Evolutionary conservation across 1,284 basidiomycete genomes (phyloP).

Genomic region (Amylostereum areolatum): DNA sequence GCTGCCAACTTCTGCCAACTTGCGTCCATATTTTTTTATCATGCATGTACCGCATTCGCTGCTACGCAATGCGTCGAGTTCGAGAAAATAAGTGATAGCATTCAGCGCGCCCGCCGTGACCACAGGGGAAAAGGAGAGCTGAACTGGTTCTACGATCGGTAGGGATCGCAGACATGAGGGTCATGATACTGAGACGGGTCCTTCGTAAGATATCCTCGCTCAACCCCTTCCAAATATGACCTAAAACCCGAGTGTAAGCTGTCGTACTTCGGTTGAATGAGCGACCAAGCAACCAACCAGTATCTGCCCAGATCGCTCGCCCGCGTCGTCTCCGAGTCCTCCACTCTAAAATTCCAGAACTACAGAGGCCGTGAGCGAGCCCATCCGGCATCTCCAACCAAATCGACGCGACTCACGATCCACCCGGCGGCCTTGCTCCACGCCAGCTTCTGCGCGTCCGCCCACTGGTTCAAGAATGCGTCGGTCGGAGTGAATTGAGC

Average conservation of each 20-base stretch:
- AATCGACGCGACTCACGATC: constrained; percentile 43
- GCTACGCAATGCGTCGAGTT: neutral
- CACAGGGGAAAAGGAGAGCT: neutral
- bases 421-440: constrained; percentile 63
- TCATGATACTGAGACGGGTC: constrained; percentile 54
- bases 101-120: neutral
- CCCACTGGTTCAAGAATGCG: constrained; percentile 61
- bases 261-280: neutral
- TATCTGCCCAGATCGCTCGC: constrained; percentile 47
- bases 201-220: constrained; percentile 52
- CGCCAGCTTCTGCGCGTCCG: constrained; percentile 71
- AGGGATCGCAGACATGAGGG: constrained; percentile 55
- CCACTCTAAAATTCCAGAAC: constrained; percentile 79
- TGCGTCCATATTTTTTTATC: no score
- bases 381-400: neutral
- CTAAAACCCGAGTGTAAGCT: constrained; percentile 26
- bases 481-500: constrained; percentile 63
- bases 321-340: constrained; percentile 34
- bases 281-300: constrained; percentile 37
- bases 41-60: no score
- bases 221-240: constrained; percentile 66
- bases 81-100: neutral
- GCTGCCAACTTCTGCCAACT: no score
- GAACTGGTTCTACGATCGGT: constrained; percentile 11
- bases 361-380: constrained; percentile 17